phyloP scores from a whole-genome alignment of 495 filamentous ascomycete species.

The Trichoderma erinaceum region DNA sequence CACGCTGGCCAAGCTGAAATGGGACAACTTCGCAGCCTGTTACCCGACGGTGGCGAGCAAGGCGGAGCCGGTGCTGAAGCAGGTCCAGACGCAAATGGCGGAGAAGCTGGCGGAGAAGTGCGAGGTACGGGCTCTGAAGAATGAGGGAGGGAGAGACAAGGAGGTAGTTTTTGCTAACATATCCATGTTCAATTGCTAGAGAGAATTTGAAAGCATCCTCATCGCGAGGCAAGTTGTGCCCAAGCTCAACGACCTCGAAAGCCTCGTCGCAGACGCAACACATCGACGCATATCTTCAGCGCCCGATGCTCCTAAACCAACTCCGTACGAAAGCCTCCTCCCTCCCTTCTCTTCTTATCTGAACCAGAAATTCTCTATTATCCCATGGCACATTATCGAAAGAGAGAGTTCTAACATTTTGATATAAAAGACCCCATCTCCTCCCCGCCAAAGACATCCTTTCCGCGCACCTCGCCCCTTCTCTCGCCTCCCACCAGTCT shows the following conservation, averaged over 20 bases:
- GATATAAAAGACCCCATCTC: constrained; percentile 58
- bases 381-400: no score
- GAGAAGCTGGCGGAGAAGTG: constrained; percentile 57
- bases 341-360: not conserved
- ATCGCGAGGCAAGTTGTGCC: constrained; percentile 61
- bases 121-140: constrained; percentile 29
- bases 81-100: constrained; percentile 65
- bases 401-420: not conserved
- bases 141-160: not conserved
- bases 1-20: constrained; percentile 67
- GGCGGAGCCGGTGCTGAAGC: constrained; percentile 59
- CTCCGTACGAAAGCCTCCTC: constrained; percentile 38
- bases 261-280: constrained; percentile 62
- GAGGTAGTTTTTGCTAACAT: constrained; percentile 13
- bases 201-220: constrained; percentile 75
- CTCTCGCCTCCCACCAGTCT: constrained; percentile 54
- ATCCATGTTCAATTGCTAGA: constrained; percentile 26
- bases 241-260: constrained; percentile 78
- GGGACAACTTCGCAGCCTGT: constrained; percentile 75
- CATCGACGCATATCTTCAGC: constrained; percentile 33
- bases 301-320: not conserved
- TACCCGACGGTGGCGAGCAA: constrained; percentile 76
- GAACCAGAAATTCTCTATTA: no score
- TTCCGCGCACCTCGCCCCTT: constrained; percentile 63
- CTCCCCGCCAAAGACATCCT: constrained; percentile 63